A percentile compares a stretch with the other conserved stretches of the same genome.
phyloP scores from a whole-genome alignment of 768 basidiomycete species.

The Lenzites betulinus region DNA sequence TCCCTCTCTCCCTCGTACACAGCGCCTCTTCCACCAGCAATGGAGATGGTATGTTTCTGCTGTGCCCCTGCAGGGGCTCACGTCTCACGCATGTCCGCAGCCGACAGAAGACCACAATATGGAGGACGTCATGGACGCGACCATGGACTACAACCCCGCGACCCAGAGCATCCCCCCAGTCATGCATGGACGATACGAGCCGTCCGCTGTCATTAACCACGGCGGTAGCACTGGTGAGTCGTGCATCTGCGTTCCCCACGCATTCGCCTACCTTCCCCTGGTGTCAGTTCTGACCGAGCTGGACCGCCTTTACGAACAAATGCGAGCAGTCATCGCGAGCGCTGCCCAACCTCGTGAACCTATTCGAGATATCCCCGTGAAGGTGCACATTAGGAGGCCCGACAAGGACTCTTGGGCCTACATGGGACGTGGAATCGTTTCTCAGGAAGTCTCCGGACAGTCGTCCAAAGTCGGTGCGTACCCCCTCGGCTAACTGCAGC shows the following conservation, averaged over 20 bases:
- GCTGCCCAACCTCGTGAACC: constrained; percentile 20
- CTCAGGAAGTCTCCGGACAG: constrained; percentile 74
- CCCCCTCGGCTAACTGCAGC: constrained; percentile 1
- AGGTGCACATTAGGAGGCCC: constrained; percentile 80
- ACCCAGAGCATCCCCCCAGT: constrained; percentile 7
- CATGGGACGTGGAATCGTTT: constrained; percentile 74
- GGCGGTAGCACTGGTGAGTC: constrained; percentile 12
- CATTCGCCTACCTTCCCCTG: constrained; percentile 16
- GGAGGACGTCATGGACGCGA: constrained; percentile 28
- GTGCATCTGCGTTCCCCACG: constrained; percentile 14
- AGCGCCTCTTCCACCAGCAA: neutral
- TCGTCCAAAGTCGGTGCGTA: constrained; percentile 78
- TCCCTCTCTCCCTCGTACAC: neutral
- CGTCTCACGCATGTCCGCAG: constrained; percentile 1
- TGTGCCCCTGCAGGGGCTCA: neutral
- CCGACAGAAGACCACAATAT: constrained; percentile 25
- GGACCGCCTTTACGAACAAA: constrained; percentile 27
- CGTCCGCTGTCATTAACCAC: neutral
- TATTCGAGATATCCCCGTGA: constrained; percentile 72
- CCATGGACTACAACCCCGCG: constrained; percentile 19
- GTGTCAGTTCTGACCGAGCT: constrained; percentile 27
- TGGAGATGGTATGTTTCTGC: constrained; percentile 18
- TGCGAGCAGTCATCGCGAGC: constrained; percentile 21
- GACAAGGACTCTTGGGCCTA: constrained; percentile 83
- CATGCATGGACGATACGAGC: constrained; percentile 9